Percentiles rank a stretch among this genome's conserved stretches.
These are phyloP conservation scores for Sordariomycetes sp. DNA, from an alignment of 2,329 filamentous ascomycete species.

Conservation along the genomic window DNA sequence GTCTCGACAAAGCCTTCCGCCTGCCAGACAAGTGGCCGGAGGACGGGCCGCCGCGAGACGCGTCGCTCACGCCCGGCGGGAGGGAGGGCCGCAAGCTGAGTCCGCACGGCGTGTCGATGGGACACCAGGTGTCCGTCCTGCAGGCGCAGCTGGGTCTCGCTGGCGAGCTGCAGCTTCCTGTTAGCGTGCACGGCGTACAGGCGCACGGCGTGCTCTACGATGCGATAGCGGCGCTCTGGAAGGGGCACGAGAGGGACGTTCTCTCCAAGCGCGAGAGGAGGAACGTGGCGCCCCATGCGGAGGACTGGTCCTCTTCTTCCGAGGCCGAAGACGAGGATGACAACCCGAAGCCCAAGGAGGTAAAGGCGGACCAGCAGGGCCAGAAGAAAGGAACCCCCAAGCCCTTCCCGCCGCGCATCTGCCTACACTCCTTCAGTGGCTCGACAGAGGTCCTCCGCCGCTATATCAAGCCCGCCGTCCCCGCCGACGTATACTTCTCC, in stretches of 20 bases:
- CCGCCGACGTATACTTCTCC: constrained; percentile 73
- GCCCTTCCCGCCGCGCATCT: constrained; percentile 78
- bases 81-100: constrained; percentile 59
- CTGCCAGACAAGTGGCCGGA: constrained; percentile 51
- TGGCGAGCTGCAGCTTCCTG: constrained; percentile 52
- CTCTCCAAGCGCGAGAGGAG: constrained; percentile 48
- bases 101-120: constrained; percentile 54
- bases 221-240: constrained; percentile 55
- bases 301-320: constrained; percentile 31
- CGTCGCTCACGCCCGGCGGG: constrained; percentile 53
- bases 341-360: constrained; percentile 5
- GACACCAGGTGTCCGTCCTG: constrained; percentile 59
- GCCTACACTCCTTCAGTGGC: constrained; percentile 88
- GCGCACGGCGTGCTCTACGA: constrained; percentile 63
- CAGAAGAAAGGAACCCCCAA: constrained; percentile 18
- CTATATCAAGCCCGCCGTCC: constrained; percentile 64
- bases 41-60: constrained; percentile 14
- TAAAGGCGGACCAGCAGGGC: constrained; percentile 6
- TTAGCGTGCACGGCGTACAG: constrained; percentile 65
- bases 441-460: constrained; percentile 63
- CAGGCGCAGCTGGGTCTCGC: constrained; percentile 61
- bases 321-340: constrained; percentile 22
- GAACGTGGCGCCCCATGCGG: constrained; percentile 33
- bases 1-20: constrained; percentile 67
- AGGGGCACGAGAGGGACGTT: constrained; percentile 54